A percentile compares a stretch with the other conserved stretches of the same genome.
Evolutionary conservation across 768 basidiomycete species (phyloP).

Genomic region (Psilocybe tampanensis): DNA sequence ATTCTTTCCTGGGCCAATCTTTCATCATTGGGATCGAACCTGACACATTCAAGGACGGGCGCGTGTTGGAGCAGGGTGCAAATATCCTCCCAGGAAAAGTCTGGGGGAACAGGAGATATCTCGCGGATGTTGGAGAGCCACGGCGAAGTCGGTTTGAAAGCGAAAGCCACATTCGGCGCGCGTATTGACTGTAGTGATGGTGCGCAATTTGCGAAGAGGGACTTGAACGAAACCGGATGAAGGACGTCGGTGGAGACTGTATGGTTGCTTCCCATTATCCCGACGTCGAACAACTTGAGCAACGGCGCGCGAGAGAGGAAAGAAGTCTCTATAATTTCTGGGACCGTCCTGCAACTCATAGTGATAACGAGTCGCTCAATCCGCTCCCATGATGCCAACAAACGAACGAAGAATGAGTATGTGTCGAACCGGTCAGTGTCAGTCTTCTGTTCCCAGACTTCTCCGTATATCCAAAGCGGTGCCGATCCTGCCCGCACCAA

Average conservation of each 20-base stretch:
- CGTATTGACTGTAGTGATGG: neutral
- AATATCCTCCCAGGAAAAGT: neutral
- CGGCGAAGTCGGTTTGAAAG: neutral
- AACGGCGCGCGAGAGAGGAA: neutral
- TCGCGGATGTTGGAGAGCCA: neutral
- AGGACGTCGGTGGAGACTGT: neutral
- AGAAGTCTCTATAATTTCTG: neutral
- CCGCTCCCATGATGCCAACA: neutral
- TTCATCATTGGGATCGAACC: neutral
- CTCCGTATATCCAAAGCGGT: neutral
- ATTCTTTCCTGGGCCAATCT: too few relatives aligned
- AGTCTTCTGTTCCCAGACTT: neutral
- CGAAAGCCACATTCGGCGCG: neutral
- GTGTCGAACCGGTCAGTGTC: neutral
- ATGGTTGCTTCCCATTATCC: neutral
- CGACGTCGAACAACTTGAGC: neutral
- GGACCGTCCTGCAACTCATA: neutral
- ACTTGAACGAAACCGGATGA: neutral
- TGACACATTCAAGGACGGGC: neutral
- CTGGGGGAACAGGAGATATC: neutral
- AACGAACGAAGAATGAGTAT: neutral
- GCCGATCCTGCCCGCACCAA: neutral
- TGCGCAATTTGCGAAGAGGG: neutral
- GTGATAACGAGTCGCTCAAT: neutral
- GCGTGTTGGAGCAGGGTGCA: neutral